Base-by-base conservation (phyloP, 305 asterid species). In the Stenogyne calaminthoides region DNA sequence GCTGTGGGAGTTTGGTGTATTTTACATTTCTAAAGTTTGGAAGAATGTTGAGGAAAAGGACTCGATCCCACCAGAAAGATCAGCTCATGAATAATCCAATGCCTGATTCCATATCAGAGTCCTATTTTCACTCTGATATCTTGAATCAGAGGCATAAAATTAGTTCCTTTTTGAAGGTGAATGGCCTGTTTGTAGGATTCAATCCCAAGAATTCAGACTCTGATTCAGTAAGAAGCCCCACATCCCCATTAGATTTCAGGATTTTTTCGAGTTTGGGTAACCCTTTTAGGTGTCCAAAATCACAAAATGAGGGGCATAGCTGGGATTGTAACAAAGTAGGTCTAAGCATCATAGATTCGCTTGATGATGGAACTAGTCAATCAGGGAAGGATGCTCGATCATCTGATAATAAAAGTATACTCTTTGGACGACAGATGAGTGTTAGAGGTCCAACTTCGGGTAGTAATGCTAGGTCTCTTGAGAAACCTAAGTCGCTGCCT, bases 311-410 rank as follows among this genome's bases (percentile, higher is more conserved):
- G 66, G 87, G 83, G 56, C 74, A 64, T 56, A 84, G 84, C 59
- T 92, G 94, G 97, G 90, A 80, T 80, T 64, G 83, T 64, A 76
- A 74, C 77, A 91, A 94, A 88, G 97, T 94, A 52, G 99, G 99
- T 46, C 86, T 95, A 69, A 80, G 99, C 84, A 92, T 95, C 69
- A 76, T 92, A 59, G 93, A 95, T 78, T 84, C 96, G 64, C 95
- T 92, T 37, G 93, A 89, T 65, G 78, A 79, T 18, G 89, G 84
- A 49, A 74, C 73, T 56, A 81, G 80, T 71, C 78, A 71, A 25
- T 70, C 67, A 0, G 92, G 86, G 76, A 85, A 82, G 57, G 81
- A 72, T 67, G 58, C 83, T 19, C 76, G 66, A 39, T 76, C 87
- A 6, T 85, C 89, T 7, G 84, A 82, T 71, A 82, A 93, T 75